Conservation (phyloP, 2,329 filamentous ascomycete species). For the Spiromastix sp. region DNA sequence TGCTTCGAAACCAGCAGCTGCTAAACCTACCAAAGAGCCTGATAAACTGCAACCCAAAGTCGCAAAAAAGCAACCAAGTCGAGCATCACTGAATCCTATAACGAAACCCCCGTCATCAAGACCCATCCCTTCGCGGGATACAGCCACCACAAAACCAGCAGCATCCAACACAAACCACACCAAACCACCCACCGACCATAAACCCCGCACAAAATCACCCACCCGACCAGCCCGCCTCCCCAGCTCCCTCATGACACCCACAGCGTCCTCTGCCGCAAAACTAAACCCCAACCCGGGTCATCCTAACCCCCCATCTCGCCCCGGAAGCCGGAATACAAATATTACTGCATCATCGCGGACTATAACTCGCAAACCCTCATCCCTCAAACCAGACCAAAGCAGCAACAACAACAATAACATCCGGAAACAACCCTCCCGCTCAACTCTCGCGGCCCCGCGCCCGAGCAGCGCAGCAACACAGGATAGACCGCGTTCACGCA, state of each 20-base stretch:
- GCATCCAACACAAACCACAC: constrained; percentile 15
- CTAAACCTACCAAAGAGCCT: constrained; percentile 14
- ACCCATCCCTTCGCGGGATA: constrained; percentile 20
- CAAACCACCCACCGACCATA: constrained; percentile 18
- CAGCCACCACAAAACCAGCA: constrained; percentile 10
- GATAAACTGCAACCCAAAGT: constrained; percentile 21
- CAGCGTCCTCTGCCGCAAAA: constrained; percentile 30
- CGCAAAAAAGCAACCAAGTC: constrained; percentile 22
- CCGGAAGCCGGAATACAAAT: constrained; percentile 19
- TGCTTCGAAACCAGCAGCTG: constrained; percentile 12
- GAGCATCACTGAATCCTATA: constrained; percentile 20
- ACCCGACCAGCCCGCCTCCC: constrained; percentile 31
- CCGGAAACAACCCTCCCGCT: constrained; percentile 18
- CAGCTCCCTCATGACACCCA: constrained; percentile 30
- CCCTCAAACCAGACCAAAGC: constrained; percentile 12
- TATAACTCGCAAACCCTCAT: constrained; percentile 20
- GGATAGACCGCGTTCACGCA: constrained; percentile 30
- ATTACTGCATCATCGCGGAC: constrained; percentile 15
- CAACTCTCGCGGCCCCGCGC: constrained; percentile 15
- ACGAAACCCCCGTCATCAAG: constrained; percentile 18
- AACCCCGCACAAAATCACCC: constrained; percentile 28
- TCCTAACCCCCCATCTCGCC: constrained; percentile 14
- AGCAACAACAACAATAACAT: constrained; percentile 11
- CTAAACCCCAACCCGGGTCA: constrained; percentile 10
- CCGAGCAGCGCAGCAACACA: constrained; percentile 9